A percentile compares a stretch with the other conserved stretches of the same genome.
Evolutionary conservation across 257 asterid species (phyloP).

Genomic region (Rehmannia glutinosa): DNA sequence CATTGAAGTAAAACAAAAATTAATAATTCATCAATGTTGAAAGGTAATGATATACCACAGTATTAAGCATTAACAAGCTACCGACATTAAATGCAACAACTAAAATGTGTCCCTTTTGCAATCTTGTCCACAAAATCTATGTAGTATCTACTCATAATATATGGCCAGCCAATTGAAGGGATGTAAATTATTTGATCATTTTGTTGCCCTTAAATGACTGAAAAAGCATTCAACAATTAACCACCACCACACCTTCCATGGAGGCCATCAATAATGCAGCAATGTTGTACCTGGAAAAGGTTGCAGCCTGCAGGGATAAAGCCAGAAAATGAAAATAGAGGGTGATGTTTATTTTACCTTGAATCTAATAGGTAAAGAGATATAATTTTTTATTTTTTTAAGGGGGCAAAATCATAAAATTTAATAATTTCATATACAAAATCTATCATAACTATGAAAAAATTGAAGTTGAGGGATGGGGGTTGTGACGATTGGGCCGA

Average conservation of each 20-base stretch:
- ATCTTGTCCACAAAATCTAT: conserved; percentile 25
- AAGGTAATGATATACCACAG: not conserved
- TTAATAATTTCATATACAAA: no score
- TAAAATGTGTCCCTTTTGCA: conserved; percentile 6
- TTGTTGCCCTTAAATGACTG: conserved; percentile 1
- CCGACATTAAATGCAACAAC: conserved; percentile 2
- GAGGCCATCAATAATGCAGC: conserved; percentile 16
- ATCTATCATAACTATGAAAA: no score
- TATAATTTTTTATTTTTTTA: no score
- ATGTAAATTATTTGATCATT: conserved; percentile 23
- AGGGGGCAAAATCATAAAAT: no score
- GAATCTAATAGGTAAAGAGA: no score
- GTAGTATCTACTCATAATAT: not conserved
- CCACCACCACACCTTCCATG: conserved; percentile 19
- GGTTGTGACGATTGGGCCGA: no score
- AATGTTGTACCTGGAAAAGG: not conserved
- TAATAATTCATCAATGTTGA: not conserved
- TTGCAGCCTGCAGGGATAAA: no score
- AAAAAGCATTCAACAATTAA: conserved; percentile 6
- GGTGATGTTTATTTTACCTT: no score
- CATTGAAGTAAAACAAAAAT: no score
- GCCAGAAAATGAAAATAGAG: no score
- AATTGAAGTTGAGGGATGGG: no score
- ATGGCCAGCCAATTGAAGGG: conserved; percentile 2
- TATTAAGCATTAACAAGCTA: not conserved